Percentiles rank a stretch among this genome's conserved stretches.
Conservation (phyloP, 2,329 filamentous ascomycete species). For the Arachnopeziza araneosa region DNA sequence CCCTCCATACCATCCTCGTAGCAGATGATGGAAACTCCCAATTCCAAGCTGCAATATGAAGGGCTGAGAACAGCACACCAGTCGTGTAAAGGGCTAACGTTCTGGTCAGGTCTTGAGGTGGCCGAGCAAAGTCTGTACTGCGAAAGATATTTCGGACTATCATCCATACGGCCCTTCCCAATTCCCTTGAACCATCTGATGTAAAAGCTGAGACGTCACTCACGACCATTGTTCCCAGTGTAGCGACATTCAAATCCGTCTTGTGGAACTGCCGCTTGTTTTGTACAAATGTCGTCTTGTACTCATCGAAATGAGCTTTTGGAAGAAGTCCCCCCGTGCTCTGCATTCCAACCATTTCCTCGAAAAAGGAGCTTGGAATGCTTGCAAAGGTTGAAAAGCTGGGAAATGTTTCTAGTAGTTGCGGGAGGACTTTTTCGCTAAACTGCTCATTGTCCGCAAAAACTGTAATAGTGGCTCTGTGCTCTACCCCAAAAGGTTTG, state of each 20-base stretch:
- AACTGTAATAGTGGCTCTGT: slow-evolving; percentile 5
- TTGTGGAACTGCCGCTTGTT: not conserved
- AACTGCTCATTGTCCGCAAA: slow-evolving; percentile 14
- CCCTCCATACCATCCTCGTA: slow-evolving; percentile 8
- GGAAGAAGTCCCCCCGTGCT: not conserved
- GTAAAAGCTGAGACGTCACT: not conserved
- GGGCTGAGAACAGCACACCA: slow-evolving; percentile 1
- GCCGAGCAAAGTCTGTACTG: slow-evolving; percentile 4
- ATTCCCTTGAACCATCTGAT: not conserved
- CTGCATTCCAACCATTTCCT: not conserved
- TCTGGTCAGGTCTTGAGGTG: slow-evolving; percentile 6
- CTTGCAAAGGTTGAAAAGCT: too few relatives aligned
- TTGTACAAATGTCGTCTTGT: not conserved
- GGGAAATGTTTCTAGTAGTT: too few relatives aligned
- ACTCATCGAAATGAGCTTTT: not conserved
- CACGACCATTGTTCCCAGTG: not conserved
- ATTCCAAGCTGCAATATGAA: slow-evolving; percentile 13
- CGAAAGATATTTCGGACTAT: not conserved
- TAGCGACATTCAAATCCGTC: not conserved
- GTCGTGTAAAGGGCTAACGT: not conserved
- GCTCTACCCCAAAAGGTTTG: slow-evolving; percentile 17
- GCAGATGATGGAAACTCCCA: slow-evolving; percentile 11
- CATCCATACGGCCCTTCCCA: not conserved
- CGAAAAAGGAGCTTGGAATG: not conserved
- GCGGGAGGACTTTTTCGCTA: too few relatives aligned